Evolutionary conservation across 2,329 filamentous ascomycete genomes (phyloP).

Genomic region (Fusarium palustre): DNA sequence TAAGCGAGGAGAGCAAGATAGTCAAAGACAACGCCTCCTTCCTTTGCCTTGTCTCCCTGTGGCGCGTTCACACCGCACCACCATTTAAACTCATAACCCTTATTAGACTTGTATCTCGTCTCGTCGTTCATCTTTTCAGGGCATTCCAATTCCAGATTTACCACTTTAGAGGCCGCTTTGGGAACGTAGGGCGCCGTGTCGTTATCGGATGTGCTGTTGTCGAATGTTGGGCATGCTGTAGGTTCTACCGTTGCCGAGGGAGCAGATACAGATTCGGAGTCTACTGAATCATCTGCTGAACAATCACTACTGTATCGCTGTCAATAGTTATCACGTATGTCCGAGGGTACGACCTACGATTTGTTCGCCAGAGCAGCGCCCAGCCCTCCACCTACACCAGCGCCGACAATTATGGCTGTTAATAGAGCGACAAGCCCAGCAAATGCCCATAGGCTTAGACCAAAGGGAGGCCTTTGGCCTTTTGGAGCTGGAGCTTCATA

Average conservation of each 20-base stretch:
- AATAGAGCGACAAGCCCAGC: conserved; percentile 28
- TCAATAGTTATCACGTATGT: fast-evolving
- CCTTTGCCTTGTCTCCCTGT: conserved; percentile 6
- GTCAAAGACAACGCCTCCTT: conserved; percentile 15
- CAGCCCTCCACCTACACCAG: conserved; percentile 33
- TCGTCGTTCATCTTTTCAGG: conserved; percentile 11
- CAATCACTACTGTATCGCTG: conserved; percentile 5
- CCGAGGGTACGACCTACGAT: not conserved
- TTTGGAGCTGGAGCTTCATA: conserved; percentile 16
- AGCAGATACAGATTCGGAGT: not conserved
- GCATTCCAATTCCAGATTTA: conserved; percentile 10
- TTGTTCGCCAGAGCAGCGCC: conserved; percentile 33
- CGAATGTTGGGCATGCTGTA: conserved; percentile 15
- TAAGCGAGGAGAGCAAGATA: conserved; percentile 20
- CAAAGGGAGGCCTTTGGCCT: conserved; percentile 22
- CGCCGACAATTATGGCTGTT: conserved; percentile 34
- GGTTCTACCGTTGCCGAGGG: conserved; percentile 18
- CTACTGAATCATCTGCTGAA: not conserved
- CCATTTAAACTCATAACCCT: conserved; percentile 34
- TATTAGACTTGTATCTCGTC: conserved; percentile 29
- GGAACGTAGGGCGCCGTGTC: conserved; percentile 28
- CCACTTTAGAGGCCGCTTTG: conserved; percentile 4
- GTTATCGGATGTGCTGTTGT: conserved; percentile 23
- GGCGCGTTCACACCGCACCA: conserved; percentile 34
- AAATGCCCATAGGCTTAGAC: conserved; percentile 35